Conservation (phyloP, 352 stramenopile genomes). For the Globisporangium paddicum region DNA sequence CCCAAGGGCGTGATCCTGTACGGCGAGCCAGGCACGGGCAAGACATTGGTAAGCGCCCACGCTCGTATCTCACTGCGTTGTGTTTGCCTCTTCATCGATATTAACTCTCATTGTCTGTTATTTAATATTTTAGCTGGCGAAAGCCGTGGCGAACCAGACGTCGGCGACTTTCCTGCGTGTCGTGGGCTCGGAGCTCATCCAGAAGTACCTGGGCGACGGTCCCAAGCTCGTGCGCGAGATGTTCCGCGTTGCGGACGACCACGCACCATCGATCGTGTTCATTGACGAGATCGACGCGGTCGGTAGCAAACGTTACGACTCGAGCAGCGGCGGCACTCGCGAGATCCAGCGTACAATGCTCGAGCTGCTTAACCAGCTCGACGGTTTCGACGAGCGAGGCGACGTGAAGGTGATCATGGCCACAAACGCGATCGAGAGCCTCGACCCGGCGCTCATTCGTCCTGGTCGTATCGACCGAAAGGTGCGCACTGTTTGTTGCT, state of each 20-base stretch:
- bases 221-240: constrained; percentile 99
- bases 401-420: constrained; percentile 99
- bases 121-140: no score
- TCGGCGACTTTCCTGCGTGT: constrained; percentile 99
- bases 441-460: constrained; percentile 99
- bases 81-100: no score
- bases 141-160: constrained; percentile 99
- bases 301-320: constrained; percentile 99
- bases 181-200: constrained; percentile 99
- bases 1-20: constrained; percentile 99
- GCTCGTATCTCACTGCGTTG: no score
- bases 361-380: constrained; percentile 99
- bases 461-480: constrained; percentile 99
- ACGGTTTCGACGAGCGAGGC: constrained; percentile 99
- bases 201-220: constrained; percentile 99
- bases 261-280: constrained; percentile 99
- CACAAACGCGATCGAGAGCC: constrained; percentile 98
- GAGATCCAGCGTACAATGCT: constrained; percentile 99
- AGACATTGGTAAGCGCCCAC: no score
- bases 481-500: constrained; percentile 22
- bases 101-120: no score
- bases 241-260: constrained; percentile 98
- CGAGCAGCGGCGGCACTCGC: constrained; percentile 94
- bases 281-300: constrained; percentile 99
- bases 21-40: constrained; percentile 98